Base-by-base conservation (phyloP, 140 eudicot genomes). In the Senecio squalidus region DNA sequence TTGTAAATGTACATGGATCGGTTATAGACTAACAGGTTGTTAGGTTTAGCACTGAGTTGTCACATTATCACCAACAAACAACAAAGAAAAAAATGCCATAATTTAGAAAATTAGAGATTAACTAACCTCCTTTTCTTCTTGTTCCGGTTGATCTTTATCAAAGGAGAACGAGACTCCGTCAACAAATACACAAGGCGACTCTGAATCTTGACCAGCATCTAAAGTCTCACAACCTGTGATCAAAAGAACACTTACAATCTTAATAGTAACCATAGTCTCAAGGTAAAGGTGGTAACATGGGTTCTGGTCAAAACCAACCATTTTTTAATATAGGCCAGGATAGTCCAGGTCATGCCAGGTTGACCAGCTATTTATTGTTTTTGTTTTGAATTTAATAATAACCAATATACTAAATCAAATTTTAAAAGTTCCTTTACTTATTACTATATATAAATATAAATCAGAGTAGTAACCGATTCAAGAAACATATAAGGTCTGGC, bases 181-280 rank as follows among this genome's bases (percentile, higher is more conserved):
- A 47, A 24, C 55, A 60, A 4, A 38, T 30, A 46, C 48, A 36
- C 13, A 51, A 39, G 45, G 23, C 23, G 74, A 55, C 54, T 39
- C 47, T n/a, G 66, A 59, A 72, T 55, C 64, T 64, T 46, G 60
- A 47, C 39, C 60, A 3, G 34, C 66, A 11, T 58, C 61, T 43
- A 14, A 54, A 71, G 17, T 36, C 8, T 45, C 33, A 47, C 29
- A 48, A 59, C 58, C 76, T 69, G 68, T 26, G 16, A 63, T 8
- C 31, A 1, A 40, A 6, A 2, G 5, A 51, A 24, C 28, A 6
- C 4, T 10, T 9, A 21, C 22, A 36, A 40, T 23, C 41, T 21
- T 28, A 9, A 44, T 23, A 22, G 46, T 56, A 36, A 28, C 9
- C 47, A 30, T 56, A 56, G 18, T 0, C 6, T 31, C 17, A 10